phyloP scores from a whole-genome alignment of 331 rosid genomes.

The Ulmus americana region DNA sequence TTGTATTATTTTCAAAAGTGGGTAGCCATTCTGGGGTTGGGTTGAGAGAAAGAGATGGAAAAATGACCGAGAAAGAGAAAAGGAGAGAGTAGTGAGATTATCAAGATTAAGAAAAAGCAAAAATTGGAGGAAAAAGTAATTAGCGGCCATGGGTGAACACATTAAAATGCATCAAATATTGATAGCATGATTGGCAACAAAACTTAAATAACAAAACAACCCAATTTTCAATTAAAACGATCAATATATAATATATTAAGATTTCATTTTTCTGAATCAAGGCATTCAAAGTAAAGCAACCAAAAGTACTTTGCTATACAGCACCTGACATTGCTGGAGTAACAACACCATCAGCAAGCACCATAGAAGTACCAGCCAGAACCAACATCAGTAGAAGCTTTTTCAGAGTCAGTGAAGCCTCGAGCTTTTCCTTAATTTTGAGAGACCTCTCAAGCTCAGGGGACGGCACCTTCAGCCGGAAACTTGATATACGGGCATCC shows the following conservation, averaged over 20 bases:
- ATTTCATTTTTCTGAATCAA: background rate
- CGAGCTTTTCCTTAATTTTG: constrained; percentile 87
- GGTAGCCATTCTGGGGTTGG: too few species aligned
- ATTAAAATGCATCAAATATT: constrained; percentile 1
- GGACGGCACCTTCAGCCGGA: constrained; percentile 92
- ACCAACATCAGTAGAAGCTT: constrained; percentile 74
- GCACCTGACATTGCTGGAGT: constrained; percentile 97
- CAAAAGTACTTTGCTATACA: background rate
- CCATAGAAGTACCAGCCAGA: constrained; percentile 98
- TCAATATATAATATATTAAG: background rate
- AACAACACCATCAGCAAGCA: constrained; percentile 94
- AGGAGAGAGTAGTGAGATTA: too few species aligned
- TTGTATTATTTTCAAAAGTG: too few species aligned
- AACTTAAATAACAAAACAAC: background rate
- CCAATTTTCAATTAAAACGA: background rate
- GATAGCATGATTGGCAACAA: constrained; percentile 7
- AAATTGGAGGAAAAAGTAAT: too few species aligned
- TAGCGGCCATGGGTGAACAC: too few species aligned
- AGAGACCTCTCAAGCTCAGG: constrained; percentile 95
- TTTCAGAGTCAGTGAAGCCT: constrained; percentile 72
- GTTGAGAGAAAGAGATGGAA: too few species aligned
- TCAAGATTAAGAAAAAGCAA: too few species aligned
- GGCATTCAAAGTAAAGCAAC: background rate
- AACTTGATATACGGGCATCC: constrained; percentile 89
- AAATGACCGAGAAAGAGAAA: too few species aligned